These are phyloP conservation scores for Cladobotryum mycophilum DNA, from an alignment of 2,329 filamentous ascomycete genomes.

Conservation along the genomic window DNA sequence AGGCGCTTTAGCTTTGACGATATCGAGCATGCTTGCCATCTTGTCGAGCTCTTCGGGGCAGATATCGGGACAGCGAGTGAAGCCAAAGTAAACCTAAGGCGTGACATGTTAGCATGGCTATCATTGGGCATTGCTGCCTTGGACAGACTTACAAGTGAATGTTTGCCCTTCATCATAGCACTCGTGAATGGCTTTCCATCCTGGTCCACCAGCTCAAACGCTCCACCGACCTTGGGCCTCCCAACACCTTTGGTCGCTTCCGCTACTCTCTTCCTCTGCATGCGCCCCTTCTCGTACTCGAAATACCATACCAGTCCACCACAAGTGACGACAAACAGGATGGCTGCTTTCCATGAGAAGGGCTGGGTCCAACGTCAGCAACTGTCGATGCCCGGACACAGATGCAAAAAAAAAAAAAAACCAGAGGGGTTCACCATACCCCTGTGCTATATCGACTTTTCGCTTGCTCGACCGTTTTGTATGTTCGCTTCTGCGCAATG, in stretches of 20 bases:
- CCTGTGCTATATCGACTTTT: conserved; percentile 53
- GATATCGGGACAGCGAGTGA: conserved; percentile 97
- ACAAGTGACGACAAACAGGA: conserved; percentile 77
- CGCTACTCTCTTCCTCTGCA: conserved; percentile 82
- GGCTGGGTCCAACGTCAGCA: conserved; percentile 47
- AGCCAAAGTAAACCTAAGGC: conserved; percentile 86
- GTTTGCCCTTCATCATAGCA: conserved; percentile 78
- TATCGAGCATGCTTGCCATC: conserved; percentile 93
- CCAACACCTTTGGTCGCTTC: conserved; percentile 92
- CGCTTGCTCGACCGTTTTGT: conserved; percentile 53
- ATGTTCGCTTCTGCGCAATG: conserved; percentile 33
- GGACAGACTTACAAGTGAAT: conserved; percentile 57
- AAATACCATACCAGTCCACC: conserved; percentile 82
- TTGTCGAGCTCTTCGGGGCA: conserved; percentile 99
- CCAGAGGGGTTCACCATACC: conserved; percentile 29
- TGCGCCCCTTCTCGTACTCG: conserved; percentile 82
- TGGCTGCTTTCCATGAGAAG: conserved; percentile 86
- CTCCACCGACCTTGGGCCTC: conserved; percentile 84
- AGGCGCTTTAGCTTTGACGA: conserved; percentile 48
- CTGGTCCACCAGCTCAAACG: conserved; percentile 77
- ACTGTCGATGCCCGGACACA: background rate
- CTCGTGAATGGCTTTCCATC: conserved; percentile 72
- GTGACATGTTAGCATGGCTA: conserved; percentile 8
- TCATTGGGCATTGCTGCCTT: background rate
- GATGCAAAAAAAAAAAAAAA: background rate